A percentile compares a stretch with the other conserved stretches of the same genome.
Evolutionary conservation across 1,139 yeast genomes (phyloP).

Genomic region (Debaryomyces subglobosus): DNA sequence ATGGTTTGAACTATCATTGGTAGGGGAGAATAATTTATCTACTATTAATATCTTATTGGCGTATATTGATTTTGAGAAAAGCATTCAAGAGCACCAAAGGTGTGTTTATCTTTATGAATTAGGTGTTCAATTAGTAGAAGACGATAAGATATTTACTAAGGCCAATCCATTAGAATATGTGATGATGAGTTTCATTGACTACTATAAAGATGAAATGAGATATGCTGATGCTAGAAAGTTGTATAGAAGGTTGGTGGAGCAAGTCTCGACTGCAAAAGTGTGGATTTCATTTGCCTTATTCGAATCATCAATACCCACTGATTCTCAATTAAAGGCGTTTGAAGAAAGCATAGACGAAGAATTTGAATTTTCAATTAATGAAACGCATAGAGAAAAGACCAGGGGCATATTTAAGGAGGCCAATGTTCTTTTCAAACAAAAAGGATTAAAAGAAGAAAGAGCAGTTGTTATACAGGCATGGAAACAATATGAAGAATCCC

Average conservation of each 20-base stretch:
- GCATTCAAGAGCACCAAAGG: conserved; percentile 71
- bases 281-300: conserved; percentile 77
- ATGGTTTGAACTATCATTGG: conserved; percentile 59
- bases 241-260: conserved; percentile 46
- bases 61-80: conserved; percentile 70
- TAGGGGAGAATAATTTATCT: conserved; percentile 43
- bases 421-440: conserved; percentile 42
- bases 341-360: conserved; percentile 47
- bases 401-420: conserved; percentile 63
- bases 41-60: conserved; percentile 34
- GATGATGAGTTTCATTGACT: conserved; percentile 58
- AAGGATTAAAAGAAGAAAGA: conserved; percentile 46
- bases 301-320: conserved; percentile 69
- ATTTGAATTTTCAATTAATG: conserved; percentile 55
- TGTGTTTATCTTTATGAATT: conserved; percentile 62
- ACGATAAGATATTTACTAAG: conserved; percentile 14
- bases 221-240: conserved; percentile 60
- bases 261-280: conserved; percentile 36
- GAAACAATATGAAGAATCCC: conserved; percentile 61
- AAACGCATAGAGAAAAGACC: conserved; percentile 53
- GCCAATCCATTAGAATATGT: conserved; percentile 26
- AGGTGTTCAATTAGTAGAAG: conserved; percentile 35
- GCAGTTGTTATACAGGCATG: conserved; percentile 63
- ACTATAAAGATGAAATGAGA: conserved; percentile 59
- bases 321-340: conserved; percentile 47